Percentiles rank a stretch among this genome's conserved stretches.
These are phyloP conservation scores for Colletotrichum phormii DNA, from an alignment of 2,329 filamentous ascomycete genomes.

Conservation along the genomic window DNA sequence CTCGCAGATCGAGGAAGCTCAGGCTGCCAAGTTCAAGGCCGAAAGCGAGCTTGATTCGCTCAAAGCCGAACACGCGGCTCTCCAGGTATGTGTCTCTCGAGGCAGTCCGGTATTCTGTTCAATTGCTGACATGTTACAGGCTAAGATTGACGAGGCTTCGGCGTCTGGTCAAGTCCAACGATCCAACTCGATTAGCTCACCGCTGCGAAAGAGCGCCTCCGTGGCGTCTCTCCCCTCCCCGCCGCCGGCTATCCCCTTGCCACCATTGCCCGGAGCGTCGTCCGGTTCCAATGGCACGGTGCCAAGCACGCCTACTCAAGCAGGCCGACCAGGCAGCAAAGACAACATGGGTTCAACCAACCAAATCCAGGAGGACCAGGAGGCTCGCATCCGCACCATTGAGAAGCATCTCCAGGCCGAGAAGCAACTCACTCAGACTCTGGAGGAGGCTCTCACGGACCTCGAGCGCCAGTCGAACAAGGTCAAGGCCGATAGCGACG, in stretches of 20 bases:
- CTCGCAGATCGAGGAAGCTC: conserved; percentile 82
- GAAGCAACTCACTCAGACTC: conserved; percentile 93
- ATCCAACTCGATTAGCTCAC: conserved; percentile 71
- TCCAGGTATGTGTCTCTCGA: conserved; percentile 73
- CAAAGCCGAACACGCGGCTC: conserved; percentile 76
- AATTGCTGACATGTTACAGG: conserved; percentile 54
- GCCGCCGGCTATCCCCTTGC: conserved; percentile 94
- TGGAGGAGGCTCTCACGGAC: conserved; percentile 95
- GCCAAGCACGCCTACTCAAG: conserved; percentile 63
- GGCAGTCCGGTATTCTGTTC: background rate
- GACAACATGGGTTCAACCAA: conserved; percentile 73
- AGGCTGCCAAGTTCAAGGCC: conserved; percentile 69
- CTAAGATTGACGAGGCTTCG: conserved; percentile 47
- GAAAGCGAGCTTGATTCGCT: conserved; percentile 77
- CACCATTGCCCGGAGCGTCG: conserved; percentile 79
- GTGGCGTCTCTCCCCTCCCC: conserved; percentile 90
- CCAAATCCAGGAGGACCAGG: conserved; percentile 93
- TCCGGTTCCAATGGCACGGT: conserved; percentile 52
- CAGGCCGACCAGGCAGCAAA: conserved; percentile 81
- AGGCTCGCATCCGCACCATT: conserved; percentile 92
- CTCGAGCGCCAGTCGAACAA: conserved; percentile 93
- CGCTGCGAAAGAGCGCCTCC: conserved; percentile 86
- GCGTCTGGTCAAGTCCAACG: conserved; percentile 59
- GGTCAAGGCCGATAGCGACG: conserved; percentile 89
- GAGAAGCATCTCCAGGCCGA: conserved; percentile 97